These are phyloP conservation scores for Podospora appendiculata DNA, from an alignment of 495 filamentous ascomycete species.

Conservation along the genomic window DNA sequence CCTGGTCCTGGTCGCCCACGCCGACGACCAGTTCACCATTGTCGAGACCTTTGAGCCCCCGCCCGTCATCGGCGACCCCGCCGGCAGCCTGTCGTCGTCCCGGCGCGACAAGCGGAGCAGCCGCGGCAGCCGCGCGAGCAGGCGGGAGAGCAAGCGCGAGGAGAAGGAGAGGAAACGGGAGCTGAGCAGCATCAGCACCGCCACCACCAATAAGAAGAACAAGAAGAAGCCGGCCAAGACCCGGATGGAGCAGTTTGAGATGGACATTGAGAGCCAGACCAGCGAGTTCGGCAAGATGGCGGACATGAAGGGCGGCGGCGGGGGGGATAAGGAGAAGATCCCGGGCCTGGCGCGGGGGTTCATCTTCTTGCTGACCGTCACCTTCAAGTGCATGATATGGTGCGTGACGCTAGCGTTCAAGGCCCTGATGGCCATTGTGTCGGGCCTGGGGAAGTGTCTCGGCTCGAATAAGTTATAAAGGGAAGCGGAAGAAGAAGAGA, in stretches of 20 bases:
- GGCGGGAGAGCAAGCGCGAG: slow-evolving; percentile 13
- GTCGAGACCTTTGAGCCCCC: slow-evolving; percentile 48
- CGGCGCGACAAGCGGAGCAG: slow-evolving; percentile 5
- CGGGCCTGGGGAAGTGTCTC: slow-evolving; percentile 31
- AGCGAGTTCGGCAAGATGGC: slow-evolving; percentile 31
- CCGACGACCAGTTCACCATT: slow-evolving; percentile 43
- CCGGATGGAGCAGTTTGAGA: slow-evolving; percentile 45
- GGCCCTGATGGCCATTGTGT: slow-evolving; percentile 27
- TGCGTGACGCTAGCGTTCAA: slow-evolving; percentile 36
- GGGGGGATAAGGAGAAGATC: slow-evolving; percentile 30
- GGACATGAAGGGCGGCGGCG: slow-evolving; percentile 15
- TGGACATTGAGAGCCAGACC: slow-evolving; percentile 48
- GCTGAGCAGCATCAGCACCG: background rate
- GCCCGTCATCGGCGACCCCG: slow-evolving; percentile 23
- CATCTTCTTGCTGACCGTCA: slow-evolving; percentile 30
- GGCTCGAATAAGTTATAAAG: slow-evolving; percentile 27
- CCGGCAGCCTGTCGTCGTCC: slow-evolving; percentile 2
- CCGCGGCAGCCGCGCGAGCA: slow-evolving; percentile 19
- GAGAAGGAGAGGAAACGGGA: slow-evolving; percentile 9
- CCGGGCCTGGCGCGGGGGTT: slow-evolving; percentile 29
- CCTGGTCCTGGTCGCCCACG: slow-evolving; percentile 58
- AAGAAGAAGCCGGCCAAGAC: slow-evolving; percentile 20
- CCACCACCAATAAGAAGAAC: background rate
- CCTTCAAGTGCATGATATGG: slow-evolving; percentile 42
- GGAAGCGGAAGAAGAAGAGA: background rate